Evolutionary conservation across 768 basidiomycete genomes (phyloP).

Genomic region (Galerina sulciceps): DNA sequence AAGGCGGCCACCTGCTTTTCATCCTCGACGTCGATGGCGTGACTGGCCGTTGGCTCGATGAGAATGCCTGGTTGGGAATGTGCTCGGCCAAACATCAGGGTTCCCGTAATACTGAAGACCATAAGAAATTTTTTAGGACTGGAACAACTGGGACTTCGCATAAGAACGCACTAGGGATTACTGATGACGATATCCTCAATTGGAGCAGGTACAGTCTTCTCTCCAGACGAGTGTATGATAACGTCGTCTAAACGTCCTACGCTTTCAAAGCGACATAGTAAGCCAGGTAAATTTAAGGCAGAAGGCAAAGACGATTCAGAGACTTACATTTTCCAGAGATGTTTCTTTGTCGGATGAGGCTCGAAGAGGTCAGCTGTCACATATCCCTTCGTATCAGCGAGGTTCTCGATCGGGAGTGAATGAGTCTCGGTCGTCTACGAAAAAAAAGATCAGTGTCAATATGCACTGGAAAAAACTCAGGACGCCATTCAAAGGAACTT

Average conservation of each 20-base stretch:
- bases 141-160: constrained; percentile 14
- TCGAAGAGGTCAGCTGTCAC: constrained; percentile 47
- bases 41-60: constrained; percentile 28
- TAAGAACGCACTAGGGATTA: constrained; percentile 24
- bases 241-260: constrained; percentile 46
- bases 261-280: constrained; percentile 19
- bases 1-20: constrained; percentile 25
- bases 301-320: neutral
- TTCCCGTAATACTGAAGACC: constrained; percentile 23
- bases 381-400: constrained; percentile 40
- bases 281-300: neutral
- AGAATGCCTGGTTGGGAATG: constrained; percentile 35
- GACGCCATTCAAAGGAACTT: neutral
- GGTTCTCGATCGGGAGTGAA: constrained; percentile 38
- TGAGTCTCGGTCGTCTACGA: constrained; percentile 34
- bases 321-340: constrained; percentile 47
- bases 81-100: constrained; percentile 46
- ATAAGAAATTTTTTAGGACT: neutral
- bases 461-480: too few relatives aligned
- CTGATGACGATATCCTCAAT: constrained; percentile 30
- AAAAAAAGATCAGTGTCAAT: neutral
- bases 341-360: constrained; percentile 44
- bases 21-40: constrained; percentile 28
- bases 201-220: constrained; percentile 38
- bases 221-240: constrained; percentile 35